Conservation (phyloP, 2,329 filamentous ascomycete genomes). For the Sarocladium strictum region DNA sequence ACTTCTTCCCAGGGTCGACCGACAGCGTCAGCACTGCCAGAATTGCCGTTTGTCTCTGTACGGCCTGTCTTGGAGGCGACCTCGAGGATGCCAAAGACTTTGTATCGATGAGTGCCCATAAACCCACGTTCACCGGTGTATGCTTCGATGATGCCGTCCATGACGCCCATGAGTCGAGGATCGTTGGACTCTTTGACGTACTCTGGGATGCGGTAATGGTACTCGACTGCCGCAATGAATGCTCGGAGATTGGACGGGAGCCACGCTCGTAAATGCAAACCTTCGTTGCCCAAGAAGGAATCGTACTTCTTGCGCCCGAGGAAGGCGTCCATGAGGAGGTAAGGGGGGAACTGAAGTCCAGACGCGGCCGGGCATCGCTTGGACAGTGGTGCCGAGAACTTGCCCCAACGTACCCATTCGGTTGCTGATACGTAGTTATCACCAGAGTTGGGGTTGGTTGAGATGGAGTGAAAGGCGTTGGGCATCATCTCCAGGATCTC, state of each 20-base stretch:
- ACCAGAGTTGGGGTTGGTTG: slow-evolving; percentile 44
- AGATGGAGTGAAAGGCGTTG: slow-evolving; percentile 49
- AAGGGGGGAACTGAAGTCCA: slow-evolving; percentile 46
- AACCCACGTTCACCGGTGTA: slow-evolving; percentile 50
- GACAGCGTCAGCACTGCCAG: slow-evolving; percentile 35
- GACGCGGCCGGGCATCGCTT: slow-evolving; percentile 44
- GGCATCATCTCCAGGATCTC: slow-evolving; percentile 48
- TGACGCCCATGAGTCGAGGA: slow-evolving; percentile 42
- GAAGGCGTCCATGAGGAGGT: slow-evolving; percentile 49
- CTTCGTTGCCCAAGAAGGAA: slow-evolving; percentile 46
- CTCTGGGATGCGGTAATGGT: slow-evolving; percentile 47
- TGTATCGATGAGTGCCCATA: slow-evolving; percentile 51
- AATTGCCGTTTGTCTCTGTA: slow-evolving; percentile 45
- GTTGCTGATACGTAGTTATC: slow-evolving; percentile 43
- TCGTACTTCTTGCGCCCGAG: slow-evolving; percentile 44
- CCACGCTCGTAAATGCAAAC: slow-evolving; percentile 47
- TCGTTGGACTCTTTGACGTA: slow-evolving; percentile 46
- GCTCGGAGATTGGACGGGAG: slow-evolving; percentile 47
- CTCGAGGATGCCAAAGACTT: slow-evolving; percentile 50
- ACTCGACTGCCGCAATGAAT: slow-evolving; percentile 49
- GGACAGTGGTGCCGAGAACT: slow-evolving; percentile 45
- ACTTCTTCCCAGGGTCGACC: slow-evolving; percentile 44
- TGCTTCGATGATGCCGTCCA: slow-evolving; percentile 49
- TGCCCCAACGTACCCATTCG: slow-evolving; percentile 44
- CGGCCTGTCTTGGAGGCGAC: slow-evolving; percentile 47